Base-by-base conservation (phyloP, 352 stramenopile species). In the Phytophthora quininea region DNA sequence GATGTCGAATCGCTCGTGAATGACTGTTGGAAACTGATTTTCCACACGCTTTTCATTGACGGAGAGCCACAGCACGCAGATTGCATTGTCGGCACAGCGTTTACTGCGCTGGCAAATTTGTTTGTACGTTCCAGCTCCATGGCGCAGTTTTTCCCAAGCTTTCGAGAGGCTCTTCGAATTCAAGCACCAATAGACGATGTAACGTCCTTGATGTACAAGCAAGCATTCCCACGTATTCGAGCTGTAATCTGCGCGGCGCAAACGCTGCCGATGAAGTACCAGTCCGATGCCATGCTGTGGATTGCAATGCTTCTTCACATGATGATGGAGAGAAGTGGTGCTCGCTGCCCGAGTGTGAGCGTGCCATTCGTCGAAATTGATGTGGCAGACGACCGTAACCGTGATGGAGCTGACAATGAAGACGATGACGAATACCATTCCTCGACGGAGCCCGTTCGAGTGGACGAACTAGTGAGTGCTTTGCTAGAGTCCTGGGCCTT, bases 11-110 rank as follows among this genome's bases (percentile, higher is more conserved):
- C 76, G 12, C 76, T 96, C 32, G 74, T 92, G 27, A 77, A 74
- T 6, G 88, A 96, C 69, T 86, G 86, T 24, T 94, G 86, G 85
- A 94, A 93, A 59, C 59, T 94, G 55, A 89, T 92, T 64, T 88
- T 90, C 52, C 84, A 94, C 45, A 78, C 80, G 14, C 58, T 92
- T 6, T 73, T 79, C 1, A 60, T 80, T 24, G 46, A 74, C 47
- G 33, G 45, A 53, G 40, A 61, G 46, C 58, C 31, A 38, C 61
- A 69, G 32, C 62, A 49, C 35, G 55, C 60, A 15, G 24, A 40
- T 0, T 73, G 74, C 19, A 69, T 77, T 51, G 62, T 73, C 1
- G 82, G 75, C 7, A 69, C 69, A 2, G 85, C 88, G 11, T 93
- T 93, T 47, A 56, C 64, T 1, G 80, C 84, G 7, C 80, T 93